Percentiles rank a stretch among this genome's conserved stretches.
These are phyloP conservation scores for Stachybotrys echinatus DNA, from an alignment of 2,329 filamentous ascomycete species.

Conservation along the genomic window DNA sequence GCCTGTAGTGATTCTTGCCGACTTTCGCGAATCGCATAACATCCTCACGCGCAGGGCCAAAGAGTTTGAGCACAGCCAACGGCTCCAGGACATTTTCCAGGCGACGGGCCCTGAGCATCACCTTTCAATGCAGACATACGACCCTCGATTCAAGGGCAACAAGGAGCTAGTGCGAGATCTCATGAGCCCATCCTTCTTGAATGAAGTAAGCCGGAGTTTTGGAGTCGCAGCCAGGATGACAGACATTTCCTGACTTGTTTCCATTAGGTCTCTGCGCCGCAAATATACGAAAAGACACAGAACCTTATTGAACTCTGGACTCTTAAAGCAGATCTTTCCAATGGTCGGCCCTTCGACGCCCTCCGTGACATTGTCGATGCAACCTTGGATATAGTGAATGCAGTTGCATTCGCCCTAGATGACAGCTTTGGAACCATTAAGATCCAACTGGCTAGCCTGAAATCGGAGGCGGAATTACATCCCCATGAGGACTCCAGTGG, in stretches of 20 bases:
- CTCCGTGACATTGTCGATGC: conserved; percentile 21
- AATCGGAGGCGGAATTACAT: no score
- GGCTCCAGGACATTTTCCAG: no score
- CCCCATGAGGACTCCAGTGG: no score
- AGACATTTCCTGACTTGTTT: no score
- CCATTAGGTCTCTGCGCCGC: conserved; percentile 23
- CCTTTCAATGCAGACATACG: conserved; percentile 15
- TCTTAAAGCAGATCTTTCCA: conserved; percentile 16
- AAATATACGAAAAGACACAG: conserved; percentile 21
- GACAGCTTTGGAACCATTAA: conserved; percentile 1
- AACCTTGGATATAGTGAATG: conserved; percentile 23
- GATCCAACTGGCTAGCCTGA: background rate
- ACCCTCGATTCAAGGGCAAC: conserved; percentile 20
- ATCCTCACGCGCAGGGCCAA: conserved; percentile 1
- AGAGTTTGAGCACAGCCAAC: conserved; percentile 2
- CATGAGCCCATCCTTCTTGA: conserved; percentile 22
- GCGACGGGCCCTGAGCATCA: conserved; percentile 15
- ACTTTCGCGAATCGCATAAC: background rate
- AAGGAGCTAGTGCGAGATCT: conserved; percentile 20
- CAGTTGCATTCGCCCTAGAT: conserved; percentile 20
- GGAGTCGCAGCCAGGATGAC: no score
- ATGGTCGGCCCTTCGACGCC: conserved; percentile 22
- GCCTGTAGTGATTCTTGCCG: no score
- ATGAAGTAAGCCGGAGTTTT: conserved; percentile 5
- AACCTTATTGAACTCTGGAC: conserved; percentile 24